Percentiles rank a stretch among this genome's conserved stretches.
phyloP scores from a whole-genome alignment of 768 basidiomycete genomes.

The Tulasnella sp. region DNA sequence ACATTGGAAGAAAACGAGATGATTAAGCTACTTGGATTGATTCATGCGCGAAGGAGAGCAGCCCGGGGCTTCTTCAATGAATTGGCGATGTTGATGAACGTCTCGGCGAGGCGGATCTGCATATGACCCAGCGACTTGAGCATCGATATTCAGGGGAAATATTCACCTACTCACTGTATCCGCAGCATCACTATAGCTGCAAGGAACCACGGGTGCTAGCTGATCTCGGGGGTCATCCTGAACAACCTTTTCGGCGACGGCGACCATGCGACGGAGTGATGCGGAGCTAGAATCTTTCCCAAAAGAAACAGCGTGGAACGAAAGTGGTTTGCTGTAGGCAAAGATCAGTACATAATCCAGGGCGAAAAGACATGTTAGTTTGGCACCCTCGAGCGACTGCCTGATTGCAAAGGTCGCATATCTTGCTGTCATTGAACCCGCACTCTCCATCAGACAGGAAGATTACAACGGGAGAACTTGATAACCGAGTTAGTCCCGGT shows the following conservation, averaged over 20 bases:
- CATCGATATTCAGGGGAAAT: constrained; percentile 22
- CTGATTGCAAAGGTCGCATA: constrained; percentile 38
- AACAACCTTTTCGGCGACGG: constrained; percentile 44
- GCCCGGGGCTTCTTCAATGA: constrained; percentile 52
- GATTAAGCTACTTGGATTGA: not conserved
- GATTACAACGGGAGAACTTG: constrained; percentile 44
- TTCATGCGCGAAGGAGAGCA: not conserved
- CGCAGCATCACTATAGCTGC: constrained; percentile 44
- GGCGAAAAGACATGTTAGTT: not conserved
- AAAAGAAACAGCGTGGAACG: constrained; percentile 54
- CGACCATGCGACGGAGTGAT: constrained; percentile 43
- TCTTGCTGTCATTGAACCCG: constrained; percentile 31
- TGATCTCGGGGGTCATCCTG: constrained; percentile 39
- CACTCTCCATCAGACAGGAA: constrained; percentile 55
- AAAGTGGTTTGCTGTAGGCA: constrained; percentile 42
- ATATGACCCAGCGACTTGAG: not conserved
- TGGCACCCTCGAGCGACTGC: constrained; percentile 42
- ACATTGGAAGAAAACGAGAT: not conserved
- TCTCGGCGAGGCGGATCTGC: constrained; percentile 50
- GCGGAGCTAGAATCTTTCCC: constrained; percentile 31
- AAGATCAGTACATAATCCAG: not conserved
- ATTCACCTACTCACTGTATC: constrained; percentile 38
- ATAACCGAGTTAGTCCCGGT: not conserved
- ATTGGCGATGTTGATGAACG: constrained; percentile 52
- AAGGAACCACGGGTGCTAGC: constrained; percentile 34